Evolutionary conservation across 2,329 filamentous ascomycete species (phyloP), one percentile per base, ranked within the genome.

Genomic region (Calonectria pauciramosa): DNA sequence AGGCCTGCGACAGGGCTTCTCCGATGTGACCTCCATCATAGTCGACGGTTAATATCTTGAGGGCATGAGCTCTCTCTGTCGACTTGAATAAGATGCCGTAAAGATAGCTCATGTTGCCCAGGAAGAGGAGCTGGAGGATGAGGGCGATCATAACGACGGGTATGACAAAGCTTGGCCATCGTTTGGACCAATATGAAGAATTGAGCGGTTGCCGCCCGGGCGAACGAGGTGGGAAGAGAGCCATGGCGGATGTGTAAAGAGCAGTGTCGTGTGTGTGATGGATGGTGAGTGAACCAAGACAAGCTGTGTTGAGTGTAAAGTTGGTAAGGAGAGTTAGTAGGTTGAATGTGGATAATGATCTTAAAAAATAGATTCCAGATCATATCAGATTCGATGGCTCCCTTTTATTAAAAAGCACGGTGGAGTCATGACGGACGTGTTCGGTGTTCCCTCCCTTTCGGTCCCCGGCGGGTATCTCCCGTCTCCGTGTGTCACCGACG

Each of bases 1-100:
- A 85, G n/a, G 86, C 84, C 11, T 74, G 70, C 11, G 79, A 76
- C 4, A 87, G 71, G 2, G 85, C 78, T 7, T 79, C 32, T 32
- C 85, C 85, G 51, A 87, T 77, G 10, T 75, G 74, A 2, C 81
- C 83, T n/a, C 78, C 80, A 70, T 85, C 83, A 38, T 79, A 82
- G 67, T 85, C 83, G 65, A 84, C 73, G 13, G 78, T 80, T 6
- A 83, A 75, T 1, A 83, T 74, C n/a, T 82, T 83, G 30, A 85
- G 66, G 3, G 74, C 76, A 8, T 80, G 80, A 3, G 75, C 36
- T 67, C 81, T 80, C 3, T 71, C 49, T 0, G 54, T 68, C 18
- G 80, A 78, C 16, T 82, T 68, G 30, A 81, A 85, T 0, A 83
- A 65, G 1, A 83, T 71, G 1, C 85, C 85, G 47, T 84, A 86